phyloP scores from a whole-genome alignment of 2,329 filamentous ascomycete species.

The Talaromyces sp. region DNA sequence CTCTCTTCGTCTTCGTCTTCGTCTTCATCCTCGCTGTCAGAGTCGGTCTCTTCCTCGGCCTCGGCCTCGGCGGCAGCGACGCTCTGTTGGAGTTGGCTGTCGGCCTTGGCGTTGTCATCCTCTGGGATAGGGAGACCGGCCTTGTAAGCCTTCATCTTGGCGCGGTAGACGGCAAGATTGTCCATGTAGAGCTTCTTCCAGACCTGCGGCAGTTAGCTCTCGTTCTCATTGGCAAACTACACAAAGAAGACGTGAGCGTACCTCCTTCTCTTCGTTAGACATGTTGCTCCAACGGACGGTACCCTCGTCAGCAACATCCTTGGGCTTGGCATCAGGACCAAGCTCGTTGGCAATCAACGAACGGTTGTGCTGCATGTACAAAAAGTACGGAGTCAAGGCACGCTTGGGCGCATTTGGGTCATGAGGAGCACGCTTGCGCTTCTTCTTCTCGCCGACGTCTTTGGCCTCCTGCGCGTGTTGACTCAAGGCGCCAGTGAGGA shows the following conservation, averaged over 20 bases:
- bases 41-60: conserved; percentile 35
- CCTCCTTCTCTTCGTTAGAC: conserved; percentile 68
- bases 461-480: conserved; percentile 35
- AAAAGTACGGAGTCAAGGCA: conserved; percentile 89
- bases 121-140: conserved; percentile 47
- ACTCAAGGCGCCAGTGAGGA: conserved; percentile 35
- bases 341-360: conserved; percentile 78
- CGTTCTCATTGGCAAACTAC: not conserved
- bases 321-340: conserved; percentile 72
- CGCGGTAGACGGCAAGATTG: conserved; percentile 58
- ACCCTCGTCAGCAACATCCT: conserved; percentile 83
- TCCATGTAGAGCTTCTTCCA: conserved; percentile 60
- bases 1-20: conserved; percentile 30
- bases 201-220: conserved; percentile 34
- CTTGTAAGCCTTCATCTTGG: conserved; percentile 57
- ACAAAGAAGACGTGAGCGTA: conserved; percentile 41
- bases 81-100: conserved; percentile 44
- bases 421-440: conserved; percentile 81
- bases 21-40: conserved; percentile 18
- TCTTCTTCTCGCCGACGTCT: conserved; percentile 70
- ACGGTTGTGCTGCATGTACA: conserved; percentile 88
- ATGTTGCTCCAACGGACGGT: conserved; percentile 83
- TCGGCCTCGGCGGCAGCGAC: conserved; percentile 39
- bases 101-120: conserved; percentile 46
- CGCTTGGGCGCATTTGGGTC: conserved; percentile 95